Evolutionary conservation across 345 rosid species (phyloP).

Genomic region (Corchorus olitorius): DNA sequence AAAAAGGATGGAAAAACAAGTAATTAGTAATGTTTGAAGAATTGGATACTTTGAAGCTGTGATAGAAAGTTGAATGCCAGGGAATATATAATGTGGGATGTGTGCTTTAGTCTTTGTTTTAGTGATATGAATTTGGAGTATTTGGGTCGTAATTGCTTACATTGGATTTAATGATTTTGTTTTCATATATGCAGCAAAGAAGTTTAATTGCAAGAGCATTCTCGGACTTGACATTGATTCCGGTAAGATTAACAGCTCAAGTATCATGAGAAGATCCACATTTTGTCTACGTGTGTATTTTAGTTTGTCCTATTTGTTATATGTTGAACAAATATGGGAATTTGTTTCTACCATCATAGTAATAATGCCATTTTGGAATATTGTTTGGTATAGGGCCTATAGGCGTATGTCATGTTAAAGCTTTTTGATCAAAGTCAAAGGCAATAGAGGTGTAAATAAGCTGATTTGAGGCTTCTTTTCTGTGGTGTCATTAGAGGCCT

Average conservation of each 20-base stretch:
- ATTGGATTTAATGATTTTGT: neutral
- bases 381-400: neutral
- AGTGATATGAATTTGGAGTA: neutral
- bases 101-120: neutral
- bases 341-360: neutral
- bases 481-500: neutral
- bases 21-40: neutral
- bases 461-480: neutral
- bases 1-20: neutral
- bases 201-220: slow-evolving; percentile 74
- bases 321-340: neutral
- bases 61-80: neutral
- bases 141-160: neutral
- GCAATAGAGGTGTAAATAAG: neutral
- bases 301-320: neutral
- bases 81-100: neutral
- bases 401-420: neutral
- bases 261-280: neutral
- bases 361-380: neutral
- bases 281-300: neutral
- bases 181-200: slow-evolving; percentile 59
- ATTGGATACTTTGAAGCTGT: neutral
- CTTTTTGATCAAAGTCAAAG: neutral
- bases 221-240: slow-evolving; percentile 90
- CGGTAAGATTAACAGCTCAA: slow-evolving; percentile 48